These are phyloP conservation scores for Leccinum barrowsii DNA, from an alignment of 768 basidiomycete genomes.

Conservation along the genomic window DNA sequence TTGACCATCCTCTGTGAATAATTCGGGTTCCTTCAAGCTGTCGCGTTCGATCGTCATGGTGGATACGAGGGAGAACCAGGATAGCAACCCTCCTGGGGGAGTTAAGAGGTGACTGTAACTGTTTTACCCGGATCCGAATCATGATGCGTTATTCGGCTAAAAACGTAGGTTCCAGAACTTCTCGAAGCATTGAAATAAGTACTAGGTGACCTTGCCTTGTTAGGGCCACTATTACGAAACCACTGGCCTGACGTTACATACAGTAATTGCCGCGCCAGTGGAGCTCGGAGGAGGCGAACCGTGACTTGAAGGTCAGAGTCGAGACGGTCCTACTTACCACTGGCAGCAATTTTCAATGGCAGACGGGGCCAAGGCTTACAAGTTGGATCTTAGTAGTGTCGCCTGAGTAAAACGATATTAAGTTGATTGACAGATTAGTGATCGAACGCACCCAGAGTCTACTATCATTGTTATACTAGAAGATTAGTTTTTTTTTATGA, in stretches of 20 bases:
- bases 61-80: neutral
- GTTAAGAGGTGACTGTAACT: neutral
- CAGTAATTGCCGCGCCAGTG: no score
- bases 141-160: neutral
- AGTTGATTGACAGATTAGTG: no score
- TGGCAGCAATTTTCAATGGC: no score
- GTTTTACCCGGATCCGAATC: neutral
- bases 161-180: neutral
- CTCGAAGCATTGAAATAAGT: neutral
- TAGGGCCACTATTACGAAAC: neutral
- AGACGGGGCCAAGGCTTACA: no score
- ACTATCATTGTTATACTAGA: no score
- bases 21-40: slow-evolving; percentile 12
- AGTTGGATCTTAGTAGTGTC: no score
- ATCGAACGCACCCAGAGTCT: no score
- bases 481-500: no score
- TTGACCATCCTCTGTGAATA: neutral
- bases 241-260: neutral
- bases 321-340: no score
- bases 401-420: no score
- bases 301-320: no score
- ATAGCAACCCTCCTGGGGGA: neutral
- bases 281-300: no score
- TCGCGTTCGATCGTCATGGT: slow-evolving; percentile 15
- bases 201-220: neutral